Percentiles rank a stretch among this genome's conserved stretches.
These are phyloP conservation scores for Phytophthora megakarya DNA, from an alignment of 352 stramenopile genomes.

Conservation along the genomic window DNA sequence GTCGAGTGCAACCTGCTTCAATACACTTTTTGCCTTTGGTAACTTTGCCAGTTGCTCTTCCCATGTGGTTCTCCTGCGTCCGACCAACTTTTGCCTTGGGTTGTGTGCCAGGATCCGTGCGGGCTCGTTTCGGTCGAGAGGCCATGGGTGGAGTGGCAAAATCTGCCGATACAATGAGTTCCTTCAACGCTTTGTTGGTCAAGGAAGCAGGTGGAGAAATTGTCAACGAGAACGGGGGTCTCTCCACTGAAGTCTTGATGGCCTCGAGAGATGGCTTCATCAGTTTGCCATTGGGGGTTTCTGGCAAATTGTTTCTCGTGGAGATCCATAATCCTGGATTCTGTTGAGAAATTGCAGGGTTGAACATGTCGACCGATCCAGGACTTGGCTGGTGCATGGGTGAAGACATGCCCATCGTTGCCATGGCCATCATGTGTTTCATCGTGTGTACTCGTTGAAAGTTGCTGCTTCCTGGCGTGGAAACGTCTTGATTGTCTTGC, in stretches of 20 bases:
- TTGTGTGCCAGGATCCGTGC: not conserved
- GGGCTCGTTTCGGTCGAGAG: constrained; percentile 25
- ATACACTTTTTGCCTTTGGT: constrained; percentile 82
- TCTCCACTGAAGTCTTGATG: constrained; percentile 22
- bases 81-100: constrained; percentile 22
- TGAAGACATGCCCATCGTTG: constrained; percentile 17
- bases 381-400: constrained; percentile 33
- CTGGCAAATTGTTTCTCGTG: not conserved
- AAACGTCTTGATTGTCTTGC: constrained; percentile 12
- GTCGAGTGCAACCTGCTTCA: constrained; percentile 57
- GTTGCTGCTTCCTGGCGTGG: constrained; percentile 13
- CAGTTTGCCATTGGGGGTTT: not conserved
- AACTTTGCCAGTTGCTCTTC: constrained; percentile 28
- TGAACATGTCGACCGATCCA: constrained; percentile 37
- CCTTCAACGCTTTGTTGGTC: constrained; percentile 38
- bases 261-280: constrained; percentile 14
- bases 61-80: constrained; percentile 23
- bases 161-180: constrained; percentile 46
- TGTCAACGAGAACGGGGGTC: constrained; percentile 29
- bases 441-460: constrained; percentile 31
- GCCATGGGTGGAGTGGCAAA: constrained; percentile 3
- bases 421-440: constrained; percentile 40
- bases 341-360: constrained; percentile 10
- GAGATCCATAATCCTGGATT: constrained; percentile 30
- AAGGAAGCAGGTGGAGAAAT: constrained; percentile 39